Percentiles rank a stretch among this genome's conserved stretches.
These are phyloP conservation scores for Bonia amplexicaulis DNA, from an alignment of 176 grass and related monocot species.

Conservation along the genomic window DNA sequence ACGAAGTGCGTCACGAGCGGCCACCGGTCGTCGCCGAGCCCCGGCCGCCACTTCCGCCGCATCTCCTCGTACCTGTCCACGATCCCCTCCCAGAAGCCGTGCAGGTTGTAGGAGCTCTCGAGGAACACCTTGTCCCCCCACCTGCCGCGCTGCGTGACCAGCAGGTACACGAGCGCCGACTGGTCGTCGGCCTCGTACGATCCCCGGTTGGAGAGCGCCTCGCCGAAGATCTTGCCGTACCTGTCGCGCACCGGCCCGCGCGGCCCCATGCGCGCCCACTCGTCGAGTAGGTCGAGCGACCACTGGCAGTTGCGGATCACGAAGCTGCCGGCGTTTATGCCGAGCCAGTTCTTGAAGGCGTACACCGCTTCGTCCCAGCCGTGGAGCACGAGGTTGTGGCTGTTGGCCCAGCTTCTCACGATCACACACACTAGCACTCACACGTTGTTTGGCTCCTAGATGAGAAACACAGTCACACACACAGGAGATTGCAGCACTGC, in stretches of 20 bases:
- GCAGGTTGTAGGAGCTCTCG: constrained; percentile 66
- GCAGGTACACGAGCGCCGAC: constrained; percentile 85
- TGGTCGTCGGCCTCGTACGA: constrained; percentile 94
- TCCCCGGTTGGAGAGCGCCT: constrained; percentile 48
- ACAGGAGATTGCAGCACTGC: too few relatives aligned
- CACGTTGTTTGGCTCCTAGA: too few relatives aligned
- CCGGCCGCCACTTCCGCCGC: constrained; percentile 38
- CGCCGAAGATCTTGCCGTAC: constrained; percentile 53
- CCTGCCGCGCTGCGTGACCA: constrained; percentile 48
- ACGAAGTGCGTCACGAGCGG: constrained; percentile 98
- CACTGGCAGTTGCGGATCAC: constrained; percentile 88
- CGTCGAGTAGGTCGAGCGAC: constrained; percentile 80
- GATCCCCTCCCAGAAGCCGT: constrained; percentile 65
- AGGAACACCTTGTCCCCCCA: constrained; percentile 64
- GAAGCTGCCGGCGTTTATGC: constrained; percentile 82
- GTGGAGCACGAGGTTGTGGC: constrained; percentile 83
- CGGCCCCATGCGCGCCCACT: constrained; percentile 73
- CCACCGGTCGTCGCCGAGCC: constrained; percentile 65
- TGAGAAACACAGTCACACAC: too few relatives aligned
- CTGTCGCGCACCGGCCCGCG: constrained; percentile 55
- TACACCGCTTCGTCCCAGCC: constrained; percentile 69
- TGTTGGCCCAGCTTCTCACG: too few relatives aligned
- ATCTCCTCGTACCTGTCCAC: constrained; percentile 83
- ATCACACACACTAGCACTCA: too few relatives aligned
- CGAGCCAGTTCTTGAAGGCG: constrained; percentile 55